Evolutionary conservation across 139 green algal genomes (phyloP).

Genomic region (Chlamydomonas schloesseri): DNA sequence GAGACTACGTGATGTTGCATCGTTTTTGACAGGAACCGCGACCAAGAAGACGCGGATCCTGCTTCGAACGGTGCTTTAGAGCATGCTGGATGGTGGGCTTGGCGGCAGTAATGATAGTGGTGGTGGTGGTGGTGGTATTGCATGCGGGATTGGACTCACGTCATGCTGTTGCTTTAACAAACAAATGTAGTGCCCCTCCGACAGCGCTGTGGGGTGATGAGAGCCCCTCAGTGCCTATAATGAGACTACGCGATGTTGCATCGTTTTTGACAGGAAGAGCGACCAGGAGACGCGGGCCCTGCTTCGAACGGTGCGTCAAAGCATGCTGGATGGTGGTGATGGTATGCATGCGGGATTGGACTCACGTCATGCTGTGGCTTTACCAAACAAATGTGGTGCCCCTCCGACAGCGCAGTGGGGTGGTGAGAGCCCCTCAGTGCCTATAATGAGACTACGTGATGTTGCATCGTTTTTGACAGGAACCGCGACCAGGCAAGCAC

Average conservation of each 20-base stretch:
- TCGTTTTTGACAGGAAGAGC: slow-evolving; percentile 7
- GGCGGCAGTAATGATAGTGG: too few species aligned
- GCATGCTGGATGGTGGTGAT: neutral
- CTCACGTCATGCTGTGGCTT: neutral
- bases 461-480: slow-evolving; percentile 41
- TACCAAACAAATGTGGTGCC: neutral
- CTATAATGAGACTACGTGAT: slow-evolving; percentile 7
- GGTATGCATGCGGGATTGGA: too few species aligned
- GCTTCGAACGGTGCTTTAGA: neutral
- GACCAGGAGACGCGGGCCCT: neutral
- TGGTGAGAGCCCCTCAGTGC: neutral
- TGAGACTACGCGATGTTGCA: neutral
- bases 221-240: slow-evolving; percentile 24
- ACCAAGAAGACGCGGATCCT: too few species aligned
- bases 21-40: neutral
- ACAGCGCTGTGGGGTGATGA: slow-evolving; percentile 9
- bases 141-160: too few species aligned
- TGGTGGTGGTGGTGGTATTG: too few species aligned
- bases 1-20: neutral
- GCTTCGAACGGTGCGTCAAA: slow-evolving; percentile 18
- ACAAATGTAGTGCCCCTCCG: slow-evolving; percentile 5
- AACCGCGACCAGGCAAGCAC: neutral
- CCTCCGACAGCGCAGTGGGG: slow-evolving; percentile 2
- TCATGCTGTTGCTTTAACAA: neutral
- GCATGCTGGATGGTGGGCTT: too few species aligned